Evolutionary conservation across 352 stramenopile genomes (phyloP).

Genomic region (Pythium aphanidermatum): DNA sequence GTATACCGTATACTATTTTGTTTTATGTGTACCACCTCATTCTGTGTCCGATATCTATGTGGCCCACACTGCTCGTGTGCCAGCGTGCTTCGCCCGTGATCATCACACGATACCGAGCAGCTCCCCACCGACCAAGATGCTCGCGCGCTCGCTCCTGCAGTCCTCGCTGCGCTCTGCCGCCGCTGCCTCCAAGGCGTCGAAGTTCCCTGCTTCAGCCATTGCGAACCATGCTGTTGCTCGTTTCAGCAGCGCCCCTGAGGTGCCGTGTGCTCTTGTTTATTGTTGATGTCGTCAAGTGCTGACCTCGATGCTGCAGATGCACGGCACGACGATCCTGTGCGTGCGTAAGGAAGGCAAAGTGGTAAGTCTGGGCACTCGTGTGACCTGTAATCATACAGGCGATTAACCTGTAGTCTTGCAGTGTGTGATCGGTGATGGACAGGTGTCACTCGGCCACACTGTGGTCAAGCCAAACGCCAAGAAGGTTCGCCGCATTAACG

Average conservation of each 20-base stretch:
- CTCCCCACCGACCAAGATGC: constrained; percentile 27
- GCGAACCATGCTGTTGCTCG: constrained; percentile 19
- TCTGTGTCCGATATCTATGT: too few species aligned
- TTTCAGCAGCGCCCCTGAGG: constrained; percentile 55
- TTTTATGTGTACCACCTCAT: constrained; percentile 6
- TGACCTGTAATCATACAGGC: not conserved
- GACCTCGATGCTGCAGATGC: too few species aligned
- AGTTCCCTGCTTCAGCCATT: constrained; percentile 10
- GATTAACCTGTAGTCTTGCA: constrained; percentile 10
- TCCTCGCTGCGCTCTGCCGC: constrained; percentile 26
- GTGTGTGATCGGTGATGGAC: constrained; percentile 97
- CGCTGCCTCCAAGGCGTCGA: constrained; percentile 13
- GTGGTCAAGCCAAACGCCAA: constrained; percentile 98
- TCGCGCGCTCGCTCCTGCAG: constrained; percentile 44
- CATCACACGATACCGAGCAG: constrained; percentile 7
- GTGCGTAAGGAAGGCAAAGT: constrained; percentile 98
- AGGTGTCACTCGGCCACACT: constrained; percentile 94
- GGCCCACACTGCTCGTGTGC: not conserved
- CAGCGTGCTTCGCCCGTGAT: constrained; percentile 12
- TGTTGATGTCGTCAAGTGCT: too few species aligned
- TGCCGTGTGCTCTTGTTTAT: constrained; percentile 14
- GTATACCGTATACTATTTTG: constrained; percentile 7
- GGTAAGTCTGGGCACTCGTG: constrained; percentile 42
- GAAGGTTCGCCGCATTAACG: constrained; percentile 96
- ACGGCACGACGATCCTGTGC: constrained; percentile 97